Conservation (phyloP, 2,329 filamentous ascomycete genomes). For the Fusarium miscanthi region DNA sequence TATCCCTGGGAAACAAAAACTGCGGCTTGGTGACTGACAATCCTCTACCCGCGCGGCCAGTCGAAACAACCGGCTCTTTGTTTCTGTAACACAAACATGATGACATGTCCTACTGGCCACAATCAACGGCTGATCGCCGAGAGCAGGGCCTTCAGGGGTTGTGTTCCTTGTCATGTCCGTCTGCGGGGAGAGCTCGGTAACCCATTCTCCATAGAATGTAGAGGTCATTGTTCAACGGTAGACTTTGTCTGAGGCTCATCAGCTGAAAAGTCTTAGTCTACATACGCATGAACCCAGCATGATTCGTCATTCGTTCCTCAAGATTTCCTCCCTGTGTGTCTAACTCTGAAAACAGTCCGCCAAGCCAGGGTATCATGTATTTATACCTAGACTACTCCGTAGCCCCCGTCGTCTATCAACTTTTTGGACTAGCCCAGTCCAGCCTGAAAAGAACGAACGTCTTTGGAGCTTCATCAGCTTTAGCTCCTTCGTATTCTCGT, state of each 20-base stretch:
- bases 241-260: slow-evolving; percentile 29
- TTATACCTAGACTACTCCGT: slow-evolving; percentile 14
- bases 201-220: background rate
- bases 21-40: background rate
- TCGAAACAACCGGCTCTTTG: slow-evolving; percentile 38
- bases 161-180: slow-evolving; percentile 3
- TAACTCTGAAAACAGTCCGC: slow-evolving; percentile 16
- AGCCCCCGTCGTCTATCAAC: slow-evolving; percentile 16
- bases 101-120: slow-evolving; percentile 32
- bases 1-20: slow-evolving; percentile 4
- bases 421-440: slow-evolving; percentile 32
- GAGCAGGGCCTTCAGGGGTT: slow-evolving; percentile 19
- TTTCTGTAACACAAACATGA: slow-evolving; percentile 38
- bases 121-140: slow-evolving; percentile 23
- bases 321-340: slow-evolving; percentile 18
- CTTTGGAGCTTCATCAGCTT: slow-evolving; percentile 34
- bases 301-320: slow-evolving; percentile 25
- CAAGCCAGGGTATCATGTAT: slow-evolving; percentile 10
- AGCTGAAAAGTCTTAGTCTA: slow-evolving; percentile 24
- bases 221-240: slow-evolving; percentile 23
- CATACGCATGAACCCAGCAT: slow-evolving; percentile 7
- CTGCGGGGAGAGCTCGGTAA: slow-evolving; percentile 22
- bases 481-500: slow-evolving; percentile 37
- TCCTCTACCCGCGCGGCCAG: slow-evolving; percentile 41
- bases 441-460: slow-evolving; percentile 23